A percentile compares a stretch with the other conserved stretches of the same genome.
These are phyloP conservation scores for Aspergillus pseudoglaucus DNA, from an alignment of 2,329 filamentous ascomycete genomes.

Conservation along the genomic window DNA sequence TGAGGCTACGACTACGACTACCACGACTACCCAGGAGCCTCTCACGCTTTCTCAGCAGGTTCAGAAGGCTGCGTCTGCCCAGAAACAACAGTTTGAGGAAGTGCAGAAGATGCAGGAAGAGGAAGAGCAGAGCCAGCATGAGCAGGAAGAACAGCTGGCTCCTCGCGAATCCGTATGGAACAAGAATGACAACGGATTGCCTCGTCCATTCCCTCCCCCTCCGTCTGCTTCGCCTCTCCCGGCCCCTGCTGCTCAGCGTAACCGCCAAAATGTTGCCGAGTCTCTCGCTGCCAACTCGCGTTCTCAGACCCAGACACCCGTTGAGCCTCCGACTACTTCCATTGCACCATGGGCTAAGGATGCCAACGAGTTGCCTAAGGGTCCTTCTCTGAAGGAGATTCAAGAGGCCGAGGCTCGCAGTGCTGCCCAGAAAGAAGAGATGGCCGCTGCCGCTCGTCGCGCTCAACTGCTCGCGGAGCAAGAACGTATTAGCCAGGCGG, in stretches of 20 bases:
- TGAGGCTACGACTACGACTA: constrained; percentile 11
- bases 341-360: constrained; percentile 96
- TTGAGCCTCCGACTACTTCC: constrained; percentile 62
- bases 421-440: constrained; percentile 80
- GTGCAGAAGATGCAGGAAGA: constrained; percentile 23
- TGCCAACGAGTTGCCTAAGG: constrained; percentile 63
- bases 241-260: constrained; percentile 80
- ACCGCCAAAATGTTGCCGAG: constrained; percentile 76
- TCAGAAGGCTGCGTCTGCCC: constrained; percentile 58
- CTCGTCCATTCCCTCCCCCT: constrained; percentile 62
- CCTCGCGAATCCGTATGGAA: constrained; percentile 51
- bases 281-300: constrained; percentile 57
- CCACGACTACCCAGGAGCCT: constrained; percentile 31
- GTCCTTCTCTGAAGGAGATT: constrained; percentile 90
- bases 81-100: constrained; percentile 29
- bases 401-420: constrained; percentile 92
- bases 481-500: constrained; percentile 57
- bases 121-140: constrained; percentile 25
- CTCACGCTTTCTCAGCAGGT: constrained; percentile 78
- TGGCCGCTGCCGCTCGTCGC: constrained; percentile 69
- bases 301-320: constrained; percentile 71
- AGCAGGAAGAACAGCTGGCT: constrained; percentile 31
- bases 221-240: constrained; percentile 75
- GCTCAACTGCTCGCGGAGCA: constrained; percentile 64
- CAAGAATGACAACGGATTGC: constrained; percentile 59